Evolutionary conservation across 2,329 filamentous ascomycete species (phyloP), one percentile per base, ranked within the genome.

Genomic region (Pseudogymnoascus pannorum): DNA sequence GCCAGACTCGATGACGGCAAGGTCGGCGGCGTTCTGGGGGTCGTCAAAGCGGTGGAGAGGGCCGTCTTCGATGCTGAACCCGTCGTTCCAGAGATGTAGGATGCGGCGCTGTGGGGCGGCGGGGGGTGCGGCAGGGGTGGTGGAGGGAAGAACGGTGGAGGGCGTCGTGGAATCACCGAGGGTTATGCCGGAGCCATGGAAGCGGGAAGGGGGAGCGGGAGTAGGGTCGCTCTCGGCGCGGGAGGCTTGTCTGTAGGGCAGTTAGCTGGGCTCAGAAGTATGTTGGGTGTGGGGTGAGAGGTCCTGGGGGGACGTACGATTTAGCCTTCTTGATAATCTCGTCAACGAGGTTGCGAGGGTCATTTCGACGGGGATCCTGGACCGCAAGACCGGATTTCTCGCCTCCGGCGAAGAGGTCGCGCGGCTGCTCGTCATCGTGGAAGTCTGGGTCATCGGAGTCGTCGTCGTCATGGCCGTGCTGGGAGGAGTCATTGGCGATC

Each of bases 11-110:
- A 94, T 94, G 80, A 92, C 87, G 62, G 85, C 79, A 48, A 94
- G 78, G 60, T 88, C 88, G 58, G 81, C 79, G 29, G 86, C 83
- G 71, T 93, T 92, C 29, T 81, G 81, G 0, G 89, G 89, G 72
- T 94, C 89, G 68, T 92, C 88, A 70, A 90, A 93, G 61, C 89
- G 85, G 71, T 83, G 86, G 36, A 94, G 82, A 54, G 86, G 83
- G 26, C 91, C 91, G 69, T 94, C 89, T 63, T 92, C 90, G 64
- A 95, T 86, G 66, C 89, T 93, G 76, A 94, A 93, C 12, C 91
- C 91, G 70, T 95, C 87, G 42, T 82, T 81, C 91, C 91, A 95
- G 48, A 94, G 80, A 69, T 93, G 90, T 60, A 95, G 79, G 9
- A 85, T 82, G 58, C 89, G 86, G 58, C 85, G 84, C 64, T 88